These are phyloP conservation scores for Wickerhamiella sorbophila DNA, from an alignment of 805 yeast species.

Conservation along the genomic window DNA sequence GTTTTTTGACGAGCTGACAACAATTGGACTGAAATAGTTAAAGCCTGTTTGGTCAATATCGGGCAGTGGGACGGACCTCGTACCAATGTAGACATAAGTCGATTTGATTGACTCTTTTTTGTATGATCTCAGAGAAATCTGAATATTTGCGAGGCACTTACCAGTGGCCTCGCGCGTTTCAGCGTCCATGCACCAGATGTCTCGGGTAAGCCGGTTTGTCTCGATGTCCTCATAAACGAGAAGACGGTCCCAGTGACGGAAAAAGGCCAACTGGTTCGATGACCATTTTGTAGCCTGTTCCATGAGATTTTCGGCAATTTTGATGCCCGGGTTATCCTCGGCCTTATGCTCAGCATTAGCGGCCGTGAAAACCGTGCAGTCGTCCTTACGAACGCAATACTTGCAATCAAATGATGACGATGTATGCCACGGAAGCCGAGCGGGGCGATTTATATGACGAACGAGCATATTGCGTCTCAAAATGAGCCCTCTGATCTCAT, in stretches of 20 bases:
- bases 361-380: slow-evolving; percentile 20
- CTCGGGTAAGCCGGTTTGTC: slow-evolving; percentile 36
- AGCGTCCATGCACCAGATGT: slow-evolving; percentile 53
- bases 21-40: background rate
- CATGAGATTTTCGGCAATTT: slow-evolving; percentile 34
- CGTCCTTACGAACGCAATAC: slow-evolving; percentile 16
- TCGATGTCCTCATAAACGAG: slow-evolving; percentile 37
- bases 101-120: background rate
- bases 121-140: slow-evolving; percentile 21
- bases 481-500: slow-evolving; percentile 53
- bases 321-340: background rate
- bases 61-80: background rate
- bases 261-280: slow-evolving; percentile 38
- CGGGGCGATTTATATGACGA: slow-evolving; percentile 33
- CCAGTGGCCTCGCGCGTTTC: slow-evolving; percentile 52
- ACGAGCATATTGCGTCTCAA: slow-evolving; percentile 63
- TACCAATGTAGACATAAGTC: background rate
- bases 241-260: slow-evolving; percentile 57
- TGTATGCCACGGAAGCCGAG: slow-evolving; percentile 4
- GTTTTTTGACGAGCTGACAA: background rate
- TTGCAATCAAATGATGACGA: slow-evolving; percentile 26
- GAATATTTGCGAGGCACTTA: slow-evolving; percentile 39
- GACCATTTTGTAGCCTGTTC: slow-evolving; percentile 7
- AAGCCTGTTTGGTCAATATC: background rate
- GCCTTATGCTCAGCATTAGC: slow-evolving; percentile 7